Evolutionary conservation across 768 basidiomycete species (phyloP).

Genomic region (Leccinum longicurvipes): DNA sequence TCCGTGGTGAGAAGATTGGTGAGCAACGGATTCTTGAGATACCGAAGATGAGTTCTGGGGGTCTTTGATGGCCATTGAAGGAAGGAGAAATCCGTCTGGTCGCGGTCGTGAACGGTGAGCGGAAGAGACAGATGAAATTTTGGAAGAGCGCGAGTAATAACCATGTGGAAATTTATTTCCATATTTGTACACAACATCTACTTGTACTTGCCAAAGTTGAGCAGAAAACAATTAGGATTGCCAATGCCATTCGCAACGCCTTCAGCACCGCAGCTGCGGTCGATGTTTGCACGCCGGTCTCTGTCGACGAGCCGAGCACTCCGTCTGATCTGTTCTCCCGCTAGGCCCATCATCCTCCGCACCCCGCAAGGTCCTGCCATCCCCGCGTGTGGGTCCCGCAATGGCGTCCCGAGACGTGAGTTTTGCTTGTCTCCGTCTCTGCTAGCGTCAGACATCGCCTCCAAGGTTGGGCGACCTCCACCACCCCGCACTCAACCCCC

Average conservation of each 20-base stretch:
- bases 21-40: conserved; percentile 45
- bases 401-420: conserved; percentile 26
- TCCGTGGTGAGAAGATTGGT: conserved; percentile 41
- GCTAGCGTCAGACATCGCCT: conserved; percentile 1
- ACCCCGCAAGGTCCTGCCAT: conserved; percentile 5
- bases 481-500: conserved; percentile 76
- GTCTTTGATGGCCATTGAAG: conserved; percentile 30
- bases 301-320: conserved; percentile 25
- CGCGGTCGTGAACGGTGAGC: conserved; percentile 19
- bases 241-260: conserved; percentile 18
- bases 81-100: conserved; percentile 11
- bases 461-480: conserved; percentile 74
- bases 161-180: conserved; percentile 21
- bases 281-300: conserved; percentile 15
- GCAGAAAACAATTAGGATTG: conserved; percentile 30
- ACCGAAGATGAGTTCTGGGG: conserved; percentile 30
- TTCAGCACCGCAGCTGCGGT: conserved; percentile 24
- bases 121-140: conserved; percentile 26
- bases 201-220: conserved; percentile 15
- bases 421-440: conserved; percentile 14
- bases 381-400: conserved; percentile 5
- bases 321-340: conserved; percentile 17
- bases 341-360: conserved; percentile 12
- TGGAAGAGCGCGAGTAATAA: conserved; percentile 24
- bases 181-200: neutral